Evolutionary conservation across 140 eudicot species (phyloP), one percentile per base, ranked within the genome.

Genomic region (Ambrosia hybrid): DNA sequence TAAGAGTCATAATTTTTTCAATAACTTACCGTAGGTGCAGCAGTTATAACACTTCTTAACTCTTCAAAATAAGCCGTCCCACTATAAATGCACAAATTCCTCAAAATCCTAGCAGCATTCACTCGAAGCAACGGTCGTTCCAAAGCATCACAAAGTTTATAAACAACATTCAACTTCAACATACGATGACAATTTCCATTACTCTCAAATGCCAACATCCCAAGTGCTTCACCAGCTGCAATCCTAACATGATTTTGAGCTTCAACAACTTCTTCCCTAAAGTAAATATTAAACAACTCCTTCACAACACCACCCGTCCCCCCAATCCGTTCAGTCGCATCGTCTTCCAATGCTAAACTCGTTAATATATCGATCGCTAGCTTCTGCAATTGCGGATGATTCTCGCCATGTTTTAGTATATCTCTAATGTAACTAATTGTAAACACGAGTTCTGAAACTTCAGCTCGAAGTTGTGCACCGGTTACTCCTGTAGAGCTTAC

Each of bases 151-250:
- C 76, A 75, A 65, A 92, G 90, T 73, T 76, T 80, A 39, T 58
- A 75, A 60, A 76, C 65, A 1, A 80, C 67, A 21, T 76, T 72
- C 61, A 87, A 14, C 53, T 82, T 85, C 81, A 89, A 74, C 16
- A 92, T 85, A 10, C 89, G 71, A 10, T 68, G 76, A 61, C 96
- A 92, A 13, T 83, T 87, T 15, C 64, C 59, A 43, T 68, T 69
- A 76, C 98, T 87, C 62, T 85, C 90, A 30, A 89, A 77, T 10
- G 87, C 96, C 74, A 92, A 77, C 98, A 92, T 89, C 11, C 92
- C 85, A 9, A 92, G 51, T 26, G 96, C 96, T 82, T 89, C 98
- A 8, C 98, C 98, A 36, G 96, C 92, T 51, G 90, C 88, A 65
- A 60, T 81, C 41, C 83, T 84, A 0, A 87, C 98, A 55, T 80